Base-by-base conservation (phyloP, 2,329 filamentous ascomycete genomes). In the Phialocephala subalpina region DNA sequence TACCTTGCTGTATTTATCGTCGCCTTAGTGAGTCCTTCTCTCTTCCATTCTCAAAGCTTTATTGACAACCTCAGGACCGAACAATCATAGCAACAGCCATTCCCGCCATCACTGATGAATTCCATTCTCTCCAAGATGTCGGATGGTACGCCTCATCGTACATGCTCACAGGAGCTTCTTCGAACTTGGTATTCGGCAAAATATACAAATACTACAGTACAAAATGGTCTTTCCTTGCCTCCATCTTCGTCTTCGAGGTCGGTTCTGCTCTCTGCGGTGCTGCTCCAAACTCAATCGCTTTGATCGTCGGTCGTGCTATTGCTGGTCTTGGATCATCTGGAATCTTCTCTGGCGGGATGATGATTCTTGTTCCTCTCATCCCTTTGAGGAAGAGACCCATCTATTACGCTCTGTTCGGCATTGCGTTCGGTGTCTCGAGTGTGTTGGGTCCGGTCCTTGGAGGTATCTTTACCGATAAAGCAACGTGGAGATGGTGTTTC, bases 381-480 rank as follows among this genome's bases (percentile, higher is more conserved):
- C 74, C 74, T 1, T 62, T 75, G 3, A 63, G 60, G n/a, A 73
- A 75, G 61, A 65, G 74, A 52, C 74, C 73, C 22, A 72, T 73
- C 47, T 74, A 72, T 40, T 76, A 73, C 62, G 74, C 74, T 14
- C 69, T 74, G 22, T 71, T 78, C 20, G 75, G 74, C 11, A 68
- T 42, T n/a, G 14, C 36, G 7, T 58, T 58, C 20, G 33, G 56
- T 60, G 72, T 77, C 63, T 73, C 75, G 2, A 70, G 72, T 25
- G 84, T 84, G 0, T 77, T 91, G 16, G 90, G 90, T 0, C 90
- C 89, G 0, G 79, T 89, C 0, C 77, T 90, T 3, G 87, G 90
- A 29, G 90, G 90, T 16, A 82, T 84, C 0, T 88, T 92, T 67
- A 90, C 89, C 0, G 81, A 86, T 63, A 79, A 62, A 29, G 36